A percentile compares a stretch with the other conserved stretches of the same genome.
Conservation (phyloP, 1,284 basidiomycete genomes). For the Rhodotorula sp. region DNA sequence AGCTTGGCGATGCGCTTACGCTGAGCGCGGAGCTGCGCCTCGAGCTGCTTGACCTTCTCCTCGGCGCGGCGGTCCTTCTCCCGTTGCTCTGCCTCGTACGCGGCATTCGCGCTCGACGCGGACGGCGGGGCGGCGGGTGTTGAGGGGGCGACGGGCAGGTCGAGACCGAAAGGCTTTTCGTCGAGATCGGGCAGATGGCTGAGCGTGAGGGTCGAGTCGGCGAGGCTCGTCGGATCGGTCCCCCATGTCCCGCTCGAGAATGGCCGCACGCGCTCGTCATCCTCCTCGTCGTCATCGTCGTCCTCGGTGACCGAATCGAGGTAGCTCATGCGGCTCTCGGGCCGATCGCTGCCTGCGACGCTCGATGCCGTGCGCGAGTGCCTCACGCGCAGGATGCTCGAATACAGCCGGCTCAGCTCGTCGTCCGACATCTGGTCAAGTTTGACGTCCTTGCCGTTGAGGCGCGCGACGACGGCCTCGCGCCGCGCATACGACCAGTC, state of each 20-base stretch:
- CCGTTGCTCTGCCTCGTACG: slow-evolving; percentile 50
- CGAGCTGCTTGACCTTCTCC: slow-evolving; percentile 75
- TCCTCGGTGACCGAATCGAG: slow-evolving; percentile 46
- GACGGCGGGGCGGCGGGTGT: slow-evolving; percentile 21
- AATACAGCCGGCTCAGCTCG: slow-evolving; percentile 88
- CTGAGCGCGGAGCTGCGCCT: slow-evolving; percentile 69
- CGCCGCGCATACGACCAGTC: slow-evolving; percentile 93
- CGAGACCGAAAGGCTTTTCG: slow-evolving; percentile 21
- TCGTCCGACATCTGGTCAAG: slow-evolving; percentile 88
- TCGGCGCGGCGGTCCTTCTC: slow-evolving; percentile 86
- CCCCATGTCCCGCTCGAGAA: slow-evolving; percentile 66
- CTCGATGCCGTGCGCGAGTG: slow-evolving; percentile 53
- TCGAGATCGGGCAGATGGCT: slow-evolving; percentile 47
- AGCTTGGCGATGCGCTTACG: slow-evolving; percentile 51
- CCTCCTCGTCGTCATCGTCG: slow-evolving; percentile 42
- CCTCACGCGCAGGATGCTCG: slow-evolving; percentile 82
- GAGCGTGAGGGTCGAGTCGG: slow-evolving; percentile 59
- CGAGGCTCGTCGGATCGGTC: slow-evolving; percentile 79
- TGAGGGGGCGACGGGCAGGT: slow-evolving; percentile 14
- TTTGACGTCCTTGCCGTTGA: slow-evolving; percentile 75
- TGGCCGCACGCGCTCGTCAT: slow-evolving; percentile 54
- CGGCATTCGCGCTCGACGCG: slow-evolving; percentile 48
- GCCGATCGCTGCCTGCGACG: slow-evolving; percentile 56
- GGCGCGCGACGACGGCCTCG: slow-evolving; percentile 79
- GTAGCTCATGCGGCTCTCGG: slow-evolving; percentile 70